These are phyloP conservation scores for Suillus weaverae DNA, from an alignment of 768 basidiomycete species.

Conservation along the genomic window DNA sequence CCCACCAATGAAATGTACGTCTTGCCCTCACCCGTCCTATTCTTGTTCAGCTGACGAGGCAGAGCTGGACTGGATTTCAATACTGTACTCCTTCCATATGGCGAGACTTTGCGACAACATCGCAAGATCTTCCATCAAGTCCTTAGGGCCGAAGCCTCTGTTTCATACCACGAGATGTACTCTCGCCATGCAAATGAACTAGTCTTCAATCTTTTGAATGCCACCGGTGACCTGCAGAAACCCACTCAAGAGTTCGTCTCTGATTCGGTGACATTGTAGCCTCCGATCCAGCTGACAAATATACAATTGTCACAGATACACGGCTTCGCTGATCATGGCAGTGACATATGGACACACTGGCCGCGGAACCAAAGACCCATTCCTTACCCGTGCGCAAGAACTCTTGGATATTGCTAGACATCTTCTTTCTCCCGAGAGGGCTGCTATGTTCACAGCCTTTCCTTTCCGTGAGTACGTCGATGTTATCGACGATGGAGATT, in stretches of 20 bases:
- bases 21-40: not conserved
- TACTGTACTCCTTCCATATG: slow-evolving; percentile 23
- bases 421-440: slow-evolving; percentile 7
- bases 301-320: slow-evolving; percentile 14
- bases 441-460: slow-evolving; percentile 8
- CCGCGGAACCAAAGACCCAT: slow-evolving; percentile 17
- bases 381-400: slow-evolving; percentile 23
- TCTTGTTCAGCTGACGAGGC: not conserved
- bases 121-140: slow-evolving; percentile 19
- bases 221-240: slow-evolving; percentile 14
- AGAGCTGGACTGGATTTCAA: slow-evolving; percentile 28
- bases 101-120: slow-evolving; percentile 19
- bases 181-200: slow-evolving; percentile 7
- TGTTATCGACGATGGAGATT: not conserved
- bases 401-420: slow-evolving; percentile 16
- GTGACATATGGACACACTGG: slow-evolving; percentile 23
- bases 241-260: slow-evolving; percentile 20
- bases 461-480: slow-evolving; percentile 7
- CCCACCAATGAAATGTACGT: slow-evolving; percentile 3
- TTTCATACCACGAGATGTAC: slow-evolving; percentile 15
- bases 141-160: slow-evolving; percentile 15
- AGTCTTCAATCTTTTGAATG: slow-evolving; percentile 12
- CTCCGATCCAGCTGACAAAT: not conserved
- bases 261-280: not conserved
- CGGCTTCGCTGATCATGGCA: slow-evolving; percentile 30